Percentiles rank a stretch among this genome's conserved stretches.
These are phyloP conservation scores for Sphaerosporella brunnea DNA, from an alignment of 495 filamentous ascomycete genomes.

Conservation along the genomic window DNA sequence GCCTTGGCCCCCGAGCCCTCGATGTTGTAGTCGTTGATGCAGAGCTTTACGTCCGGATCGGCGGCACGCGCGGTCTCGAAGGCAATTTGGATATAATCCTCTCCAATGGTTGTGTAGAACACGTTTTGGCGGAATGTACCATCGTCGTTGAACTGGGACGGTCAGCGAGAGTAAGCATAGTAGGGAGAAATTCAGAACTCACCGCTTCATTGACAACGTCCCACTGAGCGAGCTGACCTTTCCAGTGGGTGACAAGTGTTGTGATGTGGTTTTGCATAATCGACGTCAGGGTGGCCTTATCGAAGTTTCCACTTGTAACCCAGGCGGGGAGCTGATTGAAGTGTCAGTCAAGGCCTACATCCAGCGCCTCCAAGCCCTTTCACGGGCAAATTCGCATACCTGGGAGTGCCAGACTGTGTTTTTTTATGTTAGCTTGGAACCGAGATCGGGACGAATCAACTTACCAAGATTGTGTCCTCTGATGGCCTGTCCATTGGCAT, in stretches of 20 bases:
- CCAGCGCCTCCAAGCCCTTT: no score
- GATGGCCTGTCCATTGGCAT: slow-evolving; percentile 37
- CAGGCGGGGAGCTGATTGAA: slow-evolving; percentile 43
- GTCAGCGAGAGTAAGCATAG: no score
- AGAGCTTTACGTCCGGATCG: slow-evolving; percentile 36
- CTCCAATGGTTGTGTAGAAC: slow-evolving; percentile 31
- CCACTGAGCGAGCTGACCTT: slow-evolving; percentile 51
- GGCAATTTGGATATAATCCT: slow-evolving; percentile 32
- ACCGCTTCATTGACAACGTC: no score
- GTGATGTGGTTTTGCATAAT: slow-evolving; percentile 44
- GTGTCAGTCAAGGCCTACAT: slow-evolving; percentile 42
- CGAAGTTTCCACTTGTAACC: slow-evolving; percentile 38
- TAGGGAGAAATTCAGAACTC: no score
- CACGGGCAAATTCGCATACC: no score
- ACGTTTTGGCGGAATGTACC: slow-evolving; percentile 30
- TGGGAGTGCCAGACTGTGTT: no score
- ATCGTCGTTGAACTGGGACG: slow-evolving; percentile 27
- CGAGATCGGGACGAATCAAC: no score
- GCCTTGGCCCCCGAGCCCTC: slow-evolving; percentile 38
- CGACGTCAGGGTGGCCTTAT: slow-evolving; percentile 31
- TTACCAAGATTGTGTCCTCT: no score
- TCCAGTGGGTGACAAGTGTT: slow-evolving; percentile 39
- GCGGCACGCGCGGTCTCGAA: slow-evolving; percentile 35
- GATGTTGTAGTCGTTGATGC: slow-evolving; percentile 56
- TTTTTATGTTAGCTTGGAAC: no score